Conservation (phyloP, 2,329 filamentous ascomycete species). For the Cylindrodendrum hubeiense region DNA sequence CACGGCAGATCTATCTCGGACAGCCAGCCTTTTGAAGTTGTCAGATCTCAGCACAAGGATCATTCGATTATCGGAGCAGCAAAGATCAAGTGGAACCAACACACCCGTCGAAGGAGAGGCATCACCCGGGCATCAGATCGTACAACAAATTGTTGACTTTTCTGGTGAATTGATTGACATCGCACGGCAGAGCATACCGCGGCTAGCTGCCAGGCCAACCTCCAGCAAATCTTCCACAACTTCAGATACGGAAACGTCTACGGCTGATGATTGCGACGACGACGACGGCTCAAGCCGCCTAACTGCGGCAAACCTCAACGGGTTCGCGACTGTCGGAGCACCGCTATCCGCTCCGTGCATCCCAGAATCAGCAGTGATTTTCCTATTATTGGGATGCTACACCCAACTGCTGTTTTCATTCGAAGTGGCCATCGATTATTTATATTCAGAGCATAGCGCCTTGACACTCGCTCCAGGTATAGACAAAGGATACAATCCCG, state of each 20-base stretch:
- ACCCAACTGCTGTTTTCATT: constrained; percentile 26
- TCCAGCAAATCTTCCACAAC: background rate
- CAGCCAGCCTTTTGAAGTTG: constrained; percentile 14
- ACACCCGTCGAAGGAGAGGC: background rate
- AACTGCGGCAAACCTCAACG: constrained; percentile 7
- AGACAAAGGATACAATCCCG: too few species aligned
- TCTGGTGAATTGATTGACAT: constrained; percentile 28
- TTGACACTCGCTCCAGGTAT: constrained; percentile 2
- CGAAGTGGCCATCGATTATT: constrained; percentile 23
- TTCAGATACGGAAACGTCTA: background rate
- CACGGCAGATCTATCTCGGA: constrained; percentile 12
- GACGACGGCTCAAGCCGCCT: constrained; percentile 7
- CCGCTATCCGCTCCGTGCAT: constrained; percentile 13
- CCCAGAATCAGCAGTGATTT: constrained; percentile 24
- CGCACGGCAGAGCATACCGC: constrained; percentile 21
- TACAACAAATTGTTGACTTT: constrained; percentile 27
- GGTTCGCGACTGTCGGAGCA: background rate
- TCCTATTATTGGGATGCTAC: constrained; percentile 26
- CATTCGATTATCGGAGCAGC: constrained; percentile 19
- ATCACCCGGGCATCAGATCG: constrained; percentile 13
- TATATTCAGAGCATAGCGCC: constrained; percentile 19
- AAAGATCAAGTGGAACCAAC: background rate
- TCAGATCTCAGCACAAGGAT: constrained; percentile 25
- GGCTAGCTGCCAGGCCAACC: background rate
- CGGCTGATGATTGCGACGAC: constrained; percentile 10